Conservation (phyloP, 2,329 filamentous ascomycete genomes). For the Capronia coronata region DNA sequence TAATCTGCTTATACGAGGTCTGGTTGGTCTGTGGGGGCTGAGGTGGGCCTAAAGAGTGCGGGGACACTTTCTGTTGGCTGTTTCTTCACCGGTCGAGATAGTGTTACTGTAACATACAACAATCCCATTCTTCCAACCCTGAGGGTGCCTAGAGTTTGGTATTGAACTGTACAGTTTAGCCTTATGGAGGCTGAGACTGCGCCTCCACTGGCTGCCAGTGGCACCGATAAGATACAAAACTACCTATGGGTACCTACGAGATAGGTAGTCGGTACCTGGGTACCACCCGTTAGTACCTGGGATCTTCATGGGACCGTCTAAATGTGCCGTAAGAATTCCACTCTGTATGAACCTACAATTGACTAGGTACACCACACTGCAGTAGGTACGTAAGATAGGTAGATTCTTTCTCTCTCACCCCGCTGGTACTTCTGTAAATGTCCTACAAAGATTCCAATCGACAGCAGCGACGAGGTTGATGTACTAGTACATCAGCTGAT, state of each 20-base stretch:
- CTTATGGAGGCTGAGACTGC: background rate
- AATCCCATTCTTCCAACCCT: too few relatives aligned
- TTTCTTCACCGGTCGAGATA: background rate
- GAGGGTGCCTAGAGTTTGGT: background rate
- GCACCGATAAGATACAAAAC: too few relatives aligned
- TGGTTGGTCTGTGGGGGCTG: background rate
- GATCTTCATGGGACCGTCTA: too few relatives aligned
- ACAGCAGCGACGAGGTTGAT: background rate
- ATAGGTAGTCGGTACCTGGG: background rate
- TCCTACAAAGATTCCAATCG: background rate
- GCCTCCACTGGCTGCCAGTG: background rate
- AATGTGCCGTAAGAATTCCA: background rate
- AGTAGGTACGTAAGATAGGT: too few relatives aligned
- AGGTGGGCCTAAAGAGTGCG: background rate
- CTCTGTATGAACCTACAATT: too few relatives aligned
- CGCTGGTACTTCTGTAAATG: background rate
- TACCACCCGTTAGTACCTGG: too few relatives aligned
- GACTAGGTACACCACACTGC: too few relatives aligned
- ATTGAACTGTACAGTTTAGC: background rate
- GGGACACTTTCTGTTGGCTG: background rate
- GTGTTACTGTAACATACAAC: too few relatives aligned
- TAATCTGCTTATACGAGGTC: too few relatives aligned
- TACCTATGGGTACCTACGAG: too few relatives aligned
- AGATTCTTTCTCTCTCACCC: too few relatives aligned
- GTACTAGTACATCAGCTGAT: background rate